phyloP scores from a whole-genome alignment of 2,329 filamentous ascomycete species.

The Aspergillus bombycis region DNA sequence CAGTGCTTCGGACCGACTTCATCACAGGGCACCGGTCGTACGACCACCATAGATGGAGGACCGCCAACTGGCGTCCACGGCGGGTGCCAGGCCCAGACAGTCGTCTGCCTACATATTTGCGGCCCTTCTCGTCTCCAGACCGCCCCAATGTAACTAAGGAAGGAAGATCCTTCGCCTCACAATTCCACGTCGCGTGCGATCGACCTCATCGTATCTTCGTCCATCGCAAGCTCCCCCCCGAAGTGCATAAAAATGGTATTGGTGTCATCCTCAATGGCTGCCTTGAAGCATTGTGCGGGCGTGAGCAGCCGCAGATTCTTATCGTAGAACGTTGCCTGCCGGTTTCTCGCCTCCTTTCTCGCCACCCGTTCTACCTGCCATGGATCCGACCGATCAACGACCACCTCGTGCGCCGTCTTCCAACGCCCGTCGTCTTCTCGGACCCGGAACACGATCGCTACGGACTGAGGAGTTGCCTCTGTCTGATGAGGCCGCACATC shows the following conservation, averaged over 20 bases:
- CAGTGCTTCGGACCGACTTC: neutral
- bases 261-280: slow-evolving; percentile 20
- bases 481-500: slow-evolving; percentile 3
- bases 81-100: slow-evolving; percentile 2
- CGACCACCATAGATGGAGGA: slow-evolving; percentile 2
- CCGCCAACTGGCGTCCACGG: slow-evolving; percentile 20
- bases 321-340: slow-evolving; percentile 20
- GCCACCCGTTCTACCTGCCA: slow-evolving; percentile 18
- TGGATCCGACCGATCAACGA: slow-evolving; percentile 18
- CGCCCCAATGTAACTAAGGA: slow-evolving; percentile 1
- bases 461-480: neutral
- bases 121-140: slow-evolving; percentile 12
- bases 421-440: neutral
- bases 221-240: neutral
- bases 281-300: slow-evolving; percentile 21
- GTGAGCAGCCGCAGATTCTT: slow-evolving; percentile 19
- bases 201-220: neutral
- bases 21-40: neutral
- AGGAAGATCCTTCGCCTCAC: neutral
- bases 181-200: neutral
- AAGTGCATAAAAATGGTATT: slow-evolving; percentile 23
- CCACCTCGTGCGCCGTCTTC: slow-evolving; percentile 10
- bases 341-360: slow-evolving; percentile 17
- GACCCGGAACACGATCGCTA: neutral
- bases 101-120: slow-evolving; percentile 12